These are phyloP conservation scores for Lophiotrema nucula DNA, from an alignment of 495 filamentous ascomycete species.

Conservation along the genomic window DNA sequence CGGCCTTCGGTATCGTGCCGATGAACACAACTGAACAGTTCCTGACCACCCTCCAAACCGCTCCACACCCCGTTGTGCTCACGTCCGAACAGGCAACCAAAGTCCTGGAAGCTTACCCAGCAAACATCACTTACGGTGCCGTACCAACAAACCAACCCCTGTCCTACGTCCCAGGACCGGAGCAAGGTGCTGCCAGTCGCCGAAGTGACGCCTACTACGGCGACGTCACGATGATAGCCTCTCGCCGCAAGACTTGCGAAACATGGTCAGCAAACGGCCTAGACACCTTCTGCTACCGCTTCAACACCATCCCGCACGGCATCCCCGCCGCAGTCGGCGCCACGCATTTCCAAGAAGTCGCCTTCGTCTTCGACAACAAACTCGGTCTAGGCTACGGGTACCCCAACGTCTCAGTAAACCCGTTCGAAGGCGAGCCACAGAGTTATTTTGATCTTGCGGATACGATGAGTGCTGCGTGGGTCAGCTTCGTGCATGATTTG, in stretches of 20 bases:
- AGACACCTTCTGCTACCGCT: slow-evolving; percentile 62
- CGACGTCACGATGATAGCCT: slow-evolving; percentile 56
- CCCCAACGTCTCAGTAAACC: slow-evolving; percentile 37
- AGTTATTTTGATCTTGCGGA: slow-evolving; percentile 48
- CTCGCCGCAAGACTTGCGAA: slow-evolving; percentile 55
- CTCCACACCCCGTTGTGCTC: slow-evolving; percentile 12
- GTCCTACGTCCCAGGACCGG: slow-evolving; percentile 5
- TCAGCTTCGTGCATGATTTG: slow-evolving; percentile 52
- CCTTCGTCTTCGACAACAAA: slow-evolving; percentile 61
- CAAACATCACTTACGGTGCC: slow-evolving; percentile 32
- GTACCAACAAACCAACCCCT: slow-evolving; percentile 27
- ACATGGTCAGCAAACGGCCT: slow-evolving; percentile 49
- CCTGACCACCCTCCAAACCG: slow-evolving; percentile 35
- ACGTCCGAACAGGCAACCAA: slow-evolving; percentile 37
- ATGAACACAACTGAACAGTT: slow-evolving; percentile 48
- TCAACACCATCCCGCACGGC: slow-evolving; percentile 52
- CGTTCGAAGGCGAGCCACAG: slow-evolving; percentile 49
- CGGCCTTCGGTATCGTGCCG: slow-evolving; percentile 51
- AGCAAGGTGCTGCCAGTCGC: slow-evolving; percentile 53
- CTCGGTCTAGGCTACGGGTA: slow-evolving; percentile 49
- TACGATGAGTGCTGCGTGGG: slow-evolving; percentile 57
- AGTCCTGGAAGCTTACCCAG: slow-evolving; percentile 45
- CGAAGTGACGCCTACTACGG: slow-evolving; percentile 55
- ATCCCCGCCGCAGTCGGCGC: slow-evolving; percentile 42
- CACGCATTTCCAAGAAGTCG: slow-evolving; percentile 62